These are phyloP conservation scores for Citrus sinensis DNA, from an alignment of 345 rosid species.

Conservation along the genomic window DNA sequence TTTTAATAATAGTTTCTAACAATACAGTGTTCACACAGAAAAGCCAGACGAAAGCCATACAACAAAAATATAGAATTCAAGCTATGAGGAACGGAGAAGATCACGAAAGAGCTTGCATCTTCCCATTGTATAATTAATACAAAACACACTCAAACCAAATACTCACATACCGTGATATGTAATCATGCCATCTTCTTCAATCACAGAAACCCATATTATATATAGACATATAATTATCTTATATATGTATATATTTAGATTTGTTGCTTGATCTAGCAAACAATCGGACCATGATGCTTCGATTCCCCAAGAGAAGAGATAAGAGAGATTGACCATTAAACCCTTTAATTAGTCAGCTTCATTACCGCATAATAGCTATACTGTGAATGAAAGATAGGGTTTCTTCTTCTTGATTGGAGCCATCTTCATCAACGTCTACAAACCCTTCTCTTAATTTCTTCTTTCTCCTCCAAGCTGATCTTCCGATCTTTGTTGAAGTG, in stretches of 20 bases:
- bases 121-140: neutral
- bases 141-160: neutral
- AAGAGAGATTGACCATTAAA: constrained; percentile 12
- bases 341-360: constrained; percentile 6
- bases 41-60: neutral
- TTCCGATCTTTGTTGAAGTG: constrained; percentile 4
- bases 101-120: neutral
- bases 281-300: constrained; percentile 68
- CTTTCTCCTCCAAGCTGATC: constrained; percentile 20
- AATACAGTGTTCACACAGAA: constrained; percentile 3
- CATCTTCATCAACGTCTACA: constrained; percentile 17
- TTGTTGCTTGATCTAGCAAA: constrained; percentile 26
- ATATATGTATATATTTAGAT: neutral
- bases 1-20: constrained; percentile 12
- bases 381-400: constrained; percentile 22
- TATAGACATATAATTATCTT: neutral
- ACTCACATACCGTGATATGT: constrained; percentile 1
- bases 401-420: constrained; percentile 41
- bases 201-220: neutral
- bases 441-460: constrained; percentile 1
- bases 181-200: constrained; percentile 4
- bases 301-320: constrained; percentile 39
- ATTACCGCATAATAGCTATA: neutral
- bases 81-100: neutral
- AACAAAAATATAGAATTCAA: neutral